Conservation (phyloP, 2,329 filamentous ascomycete species). For the Bipolaris oryzae region DNA sequence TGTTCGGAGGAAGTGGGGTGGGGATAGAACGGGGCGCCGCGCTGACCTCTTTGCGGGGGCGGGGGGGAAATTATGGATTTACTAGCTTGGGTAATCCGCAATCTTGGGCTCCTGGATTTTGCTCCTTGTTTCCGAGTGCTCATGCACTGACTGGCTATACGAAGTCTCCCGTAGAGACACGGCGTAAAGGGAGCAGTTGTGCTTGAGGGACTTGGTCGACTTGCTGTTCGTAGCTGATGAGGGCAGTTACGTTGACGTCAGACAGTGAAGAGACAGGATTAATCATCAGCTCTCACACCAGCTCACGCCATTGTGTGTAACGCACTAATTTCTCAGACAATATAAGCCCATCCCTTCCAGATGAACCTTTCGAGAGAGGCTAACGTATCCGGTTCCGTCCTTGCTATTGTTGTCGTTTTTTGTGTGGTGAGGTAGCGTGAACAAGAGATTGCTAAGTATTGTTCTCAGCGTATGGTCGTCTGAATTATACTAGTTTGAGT, state of each 20-base stretch:
- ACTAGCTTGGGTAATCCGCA: slow-evolving; percentile 7
- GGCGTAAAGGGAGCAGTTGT: neutral
- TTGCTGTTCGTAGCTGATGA: too few relatives aligned
- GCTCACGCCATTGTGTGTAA: neutral
- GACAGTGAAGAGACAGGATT: too few relatives aligned
- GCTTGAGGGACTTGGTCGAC: too few relatives aligned
- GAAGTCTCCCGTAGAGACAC: too few relatives aligned
- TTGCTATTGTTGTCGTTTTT: neutral
- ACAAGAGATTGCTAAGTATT: neutral
- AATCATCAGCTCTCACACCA: too few relatives aligned
- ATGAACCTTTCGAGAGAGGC: too few relatives aligned
- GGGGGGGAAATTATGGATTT: slow-evolving; percentile 47
- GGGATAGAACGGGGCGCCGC: slow-evolving; percentile 7
- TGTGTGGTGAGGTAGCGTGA: neutral
- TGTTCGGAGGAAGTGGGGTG: slow-evolving; percentile 4
- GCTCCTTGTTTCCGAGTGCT: neutral
- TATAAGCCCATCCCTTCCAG: too few relatives aligned
- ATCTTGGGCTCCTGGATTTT: slow-evolving; percentile 4
- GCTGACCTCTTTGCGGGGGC: slow-evolving; percentile 38
- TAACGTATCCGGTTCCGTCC: neutral
- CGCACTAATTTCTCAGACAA: too few relatives aligned
- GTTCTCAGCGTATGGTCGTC: neutral
- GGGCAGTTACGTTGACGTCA: too few relatives aligned
- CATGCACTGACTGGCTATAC: too few relatives aligned
- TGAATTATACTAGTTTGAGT: neutral